These are phyloP conservation scores for Blastocrithidia nonstop DNA, from an alignment of 208 protist genomes.

Conservation along the genomic window DNA sequence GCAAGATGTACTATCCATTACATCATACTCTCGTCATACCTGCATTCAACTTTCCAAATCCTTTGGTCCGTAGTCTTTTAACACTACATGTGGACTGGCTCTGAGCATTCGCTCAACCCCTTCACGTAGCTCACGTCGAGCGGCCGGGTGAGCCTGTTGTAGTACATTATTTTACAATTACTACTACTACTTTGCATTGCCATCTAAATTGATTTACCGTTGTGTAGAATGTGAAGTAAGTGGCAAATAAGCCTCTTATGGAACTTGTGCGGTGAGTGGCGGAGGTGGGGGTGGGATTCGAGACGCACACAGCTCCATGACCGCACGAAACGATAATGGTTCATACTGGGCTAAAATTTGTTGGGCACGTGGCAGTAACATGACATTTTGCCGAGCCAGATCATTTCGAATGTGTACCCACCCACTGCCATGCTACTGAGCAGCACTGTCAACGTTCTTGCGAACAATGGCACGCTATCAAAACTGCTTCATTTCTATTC, in stretches of 20 bases:
- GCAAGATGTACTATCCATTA: no score
- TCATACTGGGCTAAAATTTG: constrained; percentile 78
- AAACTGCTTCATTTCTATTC: constrained; percentile 65
- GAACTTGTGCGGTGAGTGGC: constrained; percentile 33
- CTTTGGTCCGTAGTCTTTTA: constrained; percentile 16
- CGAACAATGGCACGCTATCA: constrained; percentile 72
- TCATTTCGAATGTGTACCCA: constrained; percentile 71
- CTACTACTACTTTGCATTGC: no score
- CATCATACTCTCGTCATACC: constrained; percentile 71
- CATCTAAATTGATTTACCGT: no score
- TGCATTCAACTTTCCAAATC: constrained; percentile 46
- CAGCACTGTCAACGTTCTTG: constrained; percentile 78
- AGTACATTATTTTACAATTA: no score
- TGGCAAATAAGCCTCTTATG: constrained; percentile 45
- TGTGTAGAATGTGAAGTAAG: no score
- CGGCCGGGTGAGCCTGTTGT: constrained; percentile 43
- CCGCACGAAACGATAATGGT: constrained; percentile 72
- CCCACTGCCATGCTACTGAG: constrained; percentile 62
- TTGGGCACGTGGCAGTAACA: constrained; percentile 54
- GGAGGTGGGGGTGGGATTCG: constrained; percentile 63
- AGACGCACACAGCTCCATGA: constrained; percentile 74
- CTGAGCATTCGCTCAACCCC: constrained; percentile 48
- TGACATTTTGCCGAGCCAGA: constrained; percentile 65
- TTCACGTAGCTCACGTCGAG: constrained; percentile 34
- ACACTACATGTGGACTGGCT: constrained; percentile 12